These are phyloP conservation scores for Torrubiellomyces zombiae DNA, from an alignment of 2,329 filamentous ascomycete species.

Conservation along the genomic window DNA sequence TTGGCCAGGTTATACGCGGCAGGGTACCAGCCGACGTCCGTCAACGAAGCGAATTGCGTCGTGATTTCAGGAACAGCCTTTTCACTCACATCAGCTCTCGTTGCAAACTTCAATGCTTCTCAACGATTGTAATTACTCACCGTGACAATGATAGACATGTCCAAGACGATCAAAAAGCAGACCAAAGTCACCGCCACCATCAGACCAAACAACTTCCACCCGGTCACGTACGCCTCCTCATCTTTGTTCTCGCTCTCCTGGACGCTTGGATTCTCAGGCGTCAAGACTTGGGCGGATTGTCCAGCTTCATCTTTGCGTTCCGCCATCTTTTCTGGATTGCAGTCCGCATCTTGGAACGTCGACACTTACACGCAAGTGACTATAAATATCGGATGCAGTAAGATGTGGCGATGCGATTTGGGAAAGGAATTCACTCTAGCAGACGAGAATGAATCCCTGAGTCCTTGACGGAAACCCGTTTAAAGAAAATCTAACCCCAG, in stretches of 20 bases:
- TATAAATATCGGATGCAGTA: too few species aligned
- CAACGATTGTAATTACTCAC: background rate
- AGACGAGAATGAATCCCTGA: too few species aligned
- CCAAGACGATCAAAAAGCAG: slow-evolving; percentile 31
- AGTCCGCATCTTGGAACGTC: background rate
- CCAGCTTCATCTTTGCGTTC: too few species aligned
- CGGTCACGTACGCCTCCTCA: slow-evolving; percentile 7
- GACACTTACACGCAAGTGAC: background rate
- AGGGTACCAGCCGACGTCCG: slow-evolving; percentile 28
- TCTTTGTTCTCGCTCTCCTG: slow-evolving; percentile 3
- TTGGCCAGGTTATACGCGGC: slow-evolving; percentile 14
- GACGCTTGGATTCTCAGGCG: too few species aligned
- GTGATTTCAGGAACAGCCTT: slow-evolving; percentile 9
- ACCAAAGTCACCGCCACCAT: slow-evolving; percentile 22
- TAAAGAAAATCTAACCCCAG: too few species aligned
- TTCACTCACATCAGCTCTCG: background rate
- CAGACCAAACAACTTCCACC: slow-evolving; percentile 17
- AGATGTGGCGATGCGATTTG: too few species aligned
- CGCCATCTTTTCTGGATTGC: too few species aligned
- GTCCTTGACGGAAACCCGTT: too few species aligned
- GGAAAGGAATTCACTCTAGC: too few species aligned
- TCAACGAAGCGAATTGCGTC: slow-evolving; percentile 17
- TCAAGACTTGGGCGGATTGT: too few species aligned
- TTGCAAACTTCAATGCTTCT: too few species aligned
- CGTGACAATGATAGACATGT: slow-evolving; percentile 36